Conservation (phyloP, 176 grass and related monocot genomes). For the Bromus sterilis region DNA sequence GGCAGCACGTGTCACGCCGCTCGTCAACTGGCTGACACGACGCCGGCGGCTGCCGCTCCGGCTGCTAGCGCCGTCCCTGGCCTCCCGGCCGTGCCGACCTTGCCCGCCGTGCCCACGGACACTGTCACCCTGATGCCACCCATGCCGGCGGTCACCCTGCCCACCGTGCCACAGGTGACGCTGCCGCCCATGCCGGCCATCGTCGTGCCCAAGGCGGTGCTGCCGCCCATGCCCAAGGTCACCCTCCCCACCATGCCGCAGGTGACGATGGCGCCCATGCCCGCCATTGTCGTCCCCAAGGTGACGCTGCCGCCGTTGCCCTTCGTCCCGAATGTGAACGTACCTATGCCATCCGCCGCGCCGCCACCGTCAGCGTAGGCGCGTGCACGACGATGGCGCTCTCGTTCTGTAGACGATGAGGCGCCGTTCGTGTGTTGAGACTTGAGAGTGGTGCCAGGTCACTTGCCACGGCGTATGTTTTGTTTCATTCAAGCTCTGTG, state of each 20-base stretch:
- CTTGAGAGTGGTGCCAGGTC: neutral
- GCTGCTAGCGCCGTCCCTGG: neutral
- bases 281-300: neutral
- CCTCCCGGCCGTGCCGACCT: neutral
- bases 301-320: neutral
- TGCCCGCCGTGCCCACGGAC: neutral
- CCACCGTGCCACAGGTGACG: neutral
- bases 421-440: no score
- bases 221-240: neutral
- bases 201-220: neutral
- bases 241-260: neutral
- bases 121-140: neutral
- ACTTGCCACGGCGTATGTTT: neutral
- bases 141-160: neutral
- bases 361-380: constrained; percentile 10
- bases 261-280: neutral
- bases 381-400: no score
- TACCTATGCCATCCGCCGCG: constrained; percentile 11
- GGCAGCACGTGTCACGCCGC: neutral
- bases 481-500: neutral
- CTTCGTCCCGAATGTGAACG: neutral
- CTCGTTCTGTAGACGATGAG: neutral
- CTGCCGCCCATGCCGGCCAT: neutral
- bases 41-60: neutral
- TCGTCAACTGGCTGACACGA: neutral